phyloP scores from a whole-genome alignment of 768 basidiomycete genomes.

The Mycena polygramma region DNA sequence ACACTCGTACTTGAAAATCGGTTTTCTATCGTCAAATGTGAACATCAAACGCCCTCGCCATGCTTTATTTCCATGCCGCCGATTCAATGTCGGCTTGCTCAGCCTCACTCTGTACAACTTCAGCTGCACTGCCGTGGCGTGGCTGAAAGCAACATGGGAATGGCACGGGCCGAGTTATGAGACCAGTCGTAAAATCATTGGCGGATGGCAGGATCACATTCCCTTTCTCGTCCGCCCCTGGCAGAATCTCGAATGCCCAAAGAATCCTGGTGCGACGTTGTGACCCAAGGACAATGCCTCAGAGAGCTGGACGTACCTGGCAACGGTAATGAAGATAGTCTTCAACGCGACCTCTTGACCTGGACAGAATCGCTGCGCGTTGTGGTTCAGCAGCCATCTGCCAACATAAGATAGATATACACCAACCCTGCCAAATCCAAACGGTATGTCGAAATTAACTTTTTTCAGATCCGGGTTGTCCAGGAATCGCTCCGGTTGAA shows the following conservation, averaged over 20 bases:
- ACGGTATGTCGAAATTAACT: conserved; percentile 3
- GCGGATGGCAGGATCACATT: not conserved
- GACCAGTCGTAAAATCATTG: conserved; percentile 9
- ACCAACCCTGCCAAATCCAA: conserved; percentile 25
- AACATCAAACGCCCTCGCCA: too few species aligned
- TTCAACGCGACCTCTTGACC: conserved; percentile 15
- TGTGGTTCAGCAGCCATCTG: too few species aligned
- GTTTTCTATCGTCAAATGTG: too few species aligned
- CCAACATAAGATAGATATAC: not conserved
- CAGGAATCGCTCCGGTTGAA: conserved; percentile 21
- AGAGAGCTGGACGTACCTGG: not conserved
- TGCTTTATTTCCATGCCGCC: too few species aligned
- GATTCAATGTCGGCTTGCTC: conserved; percentile 9
- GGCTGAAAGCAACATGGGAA: conserved; percentile 24
- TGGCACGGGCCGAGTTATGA: conserved; percentile 2
- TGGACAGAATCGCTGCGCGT: conserved; percentile 14
- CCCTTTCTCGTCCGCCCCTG: not conserved
- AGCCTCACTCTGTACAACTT: conserved; percentile 10
- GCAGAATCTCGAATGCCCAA: conserved; percentile 21
- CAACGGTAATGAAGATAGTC: conserved; percentile 10
- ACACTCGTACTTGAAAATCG: too few species aligned
- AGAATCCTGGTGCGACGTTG: conserved; percentile 1
- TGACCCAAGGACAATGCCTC: not conserved
- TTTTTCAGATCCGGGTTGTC: not conserved
- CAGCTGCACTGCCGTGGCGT: not conserved